Base-by-base conservation (phyloP, 2,329 filamentous ascomycete species). In the Diaporthe sp. region DNA sequence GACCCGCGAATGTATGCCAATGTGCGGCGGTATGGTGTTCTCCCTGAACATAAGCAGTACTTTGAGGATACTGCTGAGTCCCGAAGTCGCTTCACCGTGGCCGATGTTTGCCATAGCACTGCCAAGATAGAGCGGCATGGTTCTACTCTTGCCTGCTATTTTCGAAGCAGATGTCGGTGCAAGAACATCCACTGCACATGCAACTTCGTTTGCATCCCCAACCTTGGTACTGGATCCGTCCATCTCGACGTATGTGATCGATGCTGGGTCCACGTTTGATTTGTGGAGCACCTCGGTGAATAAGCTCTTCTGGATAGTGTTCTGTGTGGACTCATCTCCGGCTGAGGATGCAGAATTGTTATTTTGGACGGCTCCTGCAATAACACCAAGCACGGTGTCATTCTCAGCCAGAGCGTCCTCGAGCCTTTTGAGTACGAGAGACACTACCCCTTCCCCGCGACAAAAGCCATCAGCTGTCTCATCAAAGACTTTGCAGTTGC, bases 201-300 rank as follows among this genome's bases (percentile, higher is more conserved):
- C 87, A 92, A 96, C 95, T 82, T 98, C 95, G 3, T 91, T 93
- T 12, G 91, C 92, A 80, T 97, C 95, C 76, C 94, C 95, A 34
- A 93, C 94, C 82, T 96, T 94, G 0, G 94, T 97, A 42, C 95
- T 28, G 0, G 47, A 28, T 22, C 94, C 95, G 83, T 98, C 94
- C 92, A 97, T 95, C 84, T 97, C 95, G 12, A 97, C 92, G 80
- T 96, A 97, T 82, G 91, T 92, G 71, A 98, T 89, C 77, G 95
- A 93, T 71, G 91, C 88, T 2, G 94, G 93, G 80, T 96, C 92
- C 31, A 96, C 88, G 74, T 92, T 92, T 53, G 94, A 92, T 55
- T 94, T 90, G 63, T 92, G 89, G 1, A 97, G 87, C 39, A 97
- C 91, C 47, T 90, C 88, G 72, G 90, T 89, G 80, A 93, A 96